Evolutionary conservation across 1,284 basidiomycete genomes (phyloP).

Genomic region (Xanthoconium separans): DNA sequence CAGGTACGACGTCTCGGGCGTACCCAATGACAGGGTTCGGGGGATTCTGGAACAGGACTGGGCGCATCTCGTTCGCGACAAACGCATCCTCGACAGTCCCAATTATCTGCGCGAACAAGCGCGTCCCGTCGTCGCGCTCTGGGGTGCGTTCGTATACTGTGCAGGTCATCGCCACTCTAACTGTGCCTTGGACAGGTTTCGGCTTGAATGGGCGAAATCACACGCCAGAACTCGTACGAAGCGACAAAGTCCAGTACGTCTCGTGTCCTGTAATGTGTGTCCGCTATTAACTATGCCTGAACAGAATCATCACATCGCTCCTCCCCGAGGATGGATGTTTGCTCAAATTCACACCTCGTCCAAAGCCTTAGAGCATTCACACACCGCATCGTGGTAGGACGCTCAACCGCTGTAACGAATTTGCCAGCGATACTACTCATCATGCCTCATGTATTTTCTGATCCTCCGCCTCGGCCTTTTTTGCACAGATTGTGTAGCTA

Average conservation of each 20-base stretch:
- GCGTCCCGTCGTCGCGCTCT: conserved; percentile 64
- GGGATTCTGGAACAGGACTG: conserved; percentile 64
- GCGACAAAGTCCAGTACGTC: conserved; percentile 81
- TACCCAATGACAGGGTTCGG: conserved; percentile 58
- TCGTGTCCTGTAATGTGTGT: conserved; percentile 1
- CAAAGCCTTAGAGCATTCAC: conserved; percentile 20
- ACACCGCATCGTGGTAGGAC: background rate
- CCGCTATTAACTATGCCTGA: conserved; percentile 1
- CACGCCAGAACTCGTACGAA: conserved; percentile 61
- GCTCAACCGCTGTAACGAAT: no score
- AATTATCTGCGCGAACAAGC: conserved; percentile 68
- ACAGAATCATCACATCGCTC: conserved; percentile 83
- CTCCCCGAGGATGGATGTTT: conserved; percentile 93
- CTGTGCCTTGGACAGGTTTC: conserved; percentile 44
- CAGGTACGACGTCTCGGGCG: conserved; percentile 77
- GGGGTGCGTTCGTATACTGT: no score
- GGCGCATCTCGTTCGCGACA: conserved; percentile 60
- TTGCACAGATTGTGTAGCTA: no score
- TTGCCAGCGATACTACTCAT: no score
- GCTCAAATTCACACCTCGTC: conserved; percentile 72
- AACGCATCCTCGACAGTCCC: conserved; percentile 64
- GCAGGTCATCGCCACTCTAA: no score
- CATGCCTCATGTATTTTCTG: no score
- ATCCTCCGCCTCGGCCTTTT: no score
- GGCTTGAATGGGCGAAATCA: conserved; percentile 65